Conservation (phyloP, 805 yeast genomes). For the Tetrapisispora taiwanensis region DNA sequence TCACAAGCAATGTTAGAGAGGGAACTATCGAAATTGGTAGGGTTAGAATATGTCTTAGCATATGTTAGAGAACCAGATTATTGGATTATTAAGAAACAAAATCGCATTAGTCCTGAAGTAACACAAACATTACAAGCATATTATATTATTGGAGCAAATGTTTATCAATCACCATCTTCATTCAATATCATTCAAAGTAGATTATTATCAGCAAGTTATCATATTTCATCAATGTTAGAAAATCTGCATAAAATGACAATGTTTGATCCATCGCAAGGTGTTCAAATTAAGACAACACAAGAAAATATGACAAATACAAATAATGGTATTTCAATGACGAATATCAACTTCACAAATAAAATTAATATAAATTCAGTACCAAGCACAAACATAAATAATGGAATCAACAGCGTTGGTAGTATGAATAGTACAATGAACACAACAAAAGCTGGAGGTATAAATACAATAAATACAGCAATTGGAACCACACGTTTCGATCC, state of each 20-base stretch:
- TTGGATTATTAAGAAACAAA: slow-evolving; percentile 84
- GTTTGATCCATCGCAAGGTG: slow-evolving; percentile 54
- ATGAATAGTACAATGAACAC: slow-evolving; percentile 4
- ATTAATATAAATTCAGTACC: not conserved
- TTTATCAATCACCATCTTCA: slow-evolving; percentile 80
- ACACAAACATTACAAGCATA: slow-evolving; percentile 55
- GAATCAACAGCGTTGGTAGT: not conserved
- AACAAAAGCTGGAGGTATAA: not conserved
- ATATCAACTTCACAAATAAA: slow-evolving; percentile 7
- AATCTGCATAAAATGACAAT: slow-evolving; percentile 39
- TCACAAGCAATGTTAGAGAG: slow-evolving; percentile 34
- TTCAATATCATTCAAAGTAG: slow-evolving; percentile 66
- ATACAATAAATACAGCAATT: not conserved
- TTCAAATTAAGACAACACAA: slow-evolving; percentile 14
- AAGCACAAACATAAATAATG: not conserved
- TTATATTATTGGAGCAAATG: slow-evolving; percentile 83
- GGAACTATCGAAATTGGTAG: slow-evolving; percentile 68
- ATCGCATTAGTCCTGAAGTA: slow-evolving; percentile 38
- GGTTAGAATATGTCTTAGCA: slow-evolving; percentile 73
- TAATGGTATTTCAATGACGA: not conserved
- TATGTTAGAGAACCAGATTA: slow-evolving; percentile 78
- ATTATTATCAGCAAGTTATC: slow-evolving; percentile 39
- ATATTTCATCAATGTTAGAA: slow-evolving; percentile 38
- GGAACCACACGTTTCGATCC: slow-evolving; percentile 7
- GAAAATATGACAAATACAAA: slow-evolving; percentile 1